phyloP scores from a whole-genome alignment of 2,329 filamentous ascomycete genomes.

The Fusarium hainanense region DNA sequence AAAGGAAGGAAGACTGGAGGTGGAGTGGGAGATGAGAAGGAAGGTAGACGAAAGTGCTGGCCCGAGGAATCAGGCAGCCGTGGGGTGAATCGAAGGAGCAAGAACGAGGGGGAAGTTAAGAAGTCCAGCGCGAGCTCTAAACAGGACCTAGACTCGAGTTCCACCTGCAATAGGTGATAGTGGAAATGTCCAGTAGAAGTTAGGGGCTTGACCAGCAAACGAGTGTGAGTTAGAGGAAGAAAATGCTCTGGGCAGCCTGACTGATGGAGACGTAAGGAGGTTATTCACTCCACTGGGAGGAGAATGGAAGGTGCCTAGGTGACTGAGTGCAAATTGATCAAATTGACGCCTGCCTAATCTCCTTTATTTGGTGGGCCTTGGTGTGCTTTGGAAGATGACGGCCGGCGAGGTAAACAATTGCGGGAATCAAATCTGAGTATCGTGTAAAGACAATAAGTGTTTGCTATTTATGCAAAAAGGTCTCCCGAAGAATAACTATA shows the following conservation, averaged over 20 bases:
- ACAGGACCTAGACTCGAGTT: not conserved
- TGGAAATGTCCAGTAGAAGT: not conserved
- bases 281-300: not conserved
- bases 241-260: not conserved
- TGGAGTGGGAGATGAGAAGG: not conserved
- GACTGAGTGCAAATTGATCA: not conserved
- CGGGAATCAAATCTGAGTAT: not conserved
- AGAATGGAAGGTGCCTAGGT: not conserved
- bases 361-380: not conserved
- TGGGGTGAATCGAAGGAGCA: not conserved
- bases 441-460: not conserved
- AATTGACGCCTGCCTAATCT: not conserved
- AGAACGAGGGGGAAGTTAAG: not conserved
- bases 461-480: not conserved
- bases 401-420: not conserved
- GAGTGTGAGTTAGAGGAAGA: not conserved
- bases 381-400: not conserved
- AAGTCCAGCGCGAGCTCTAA: not conserved
- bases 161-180: not conserved
- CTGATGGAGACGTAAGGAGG: not conserved
- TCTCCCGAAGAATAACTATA: not conserved
- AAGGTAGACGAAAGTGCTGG: not conserved
- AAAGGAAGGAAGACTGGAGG: not conserved
- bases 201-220: not conserved
- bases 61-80: slow-evolving; percentile 2